Conservation (phyloP, 1,139 yeast genomes). For the Williopsis jadinii region DNA sequence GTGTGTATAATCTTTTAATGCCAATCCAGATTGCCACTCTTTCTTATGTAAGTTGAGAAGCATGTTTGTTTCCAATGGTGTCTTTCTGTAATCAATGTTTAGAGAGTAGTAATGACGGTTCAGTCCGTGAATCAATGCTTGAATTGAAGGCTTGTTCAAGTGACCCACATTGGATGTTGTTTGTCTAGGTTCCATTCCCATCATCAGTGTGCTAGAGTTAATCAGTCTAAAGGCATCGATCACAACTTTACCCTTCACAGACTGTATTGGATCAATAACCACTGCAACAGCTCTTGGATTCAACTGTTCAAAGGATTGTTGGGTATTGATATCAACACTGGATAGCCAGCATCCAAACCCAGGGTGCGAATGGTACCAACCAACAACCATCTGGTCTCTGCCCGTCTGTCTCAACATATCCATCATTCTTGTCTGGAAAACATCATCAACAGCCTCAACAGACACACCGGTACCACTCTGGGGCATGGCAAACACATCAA, state of each 20-base stretch:
- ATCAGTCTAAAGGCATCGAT: conserved; percentile 97
- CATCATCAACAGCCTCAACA: conserved; percentile 99
- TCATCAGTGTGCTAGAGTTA: conserved; percentile 80
- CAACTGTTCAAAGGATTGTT: conserved; percentile 93
- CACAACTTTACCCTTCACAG: conserved; percentile 97
- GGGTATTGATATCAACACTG: conserved; percentile 95
- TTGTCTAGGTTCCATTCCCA: conserved; percentile 98
- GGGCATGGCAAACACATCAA: conserved; percentile 99
- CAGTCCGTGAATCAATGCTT: conserved; percentile 93
- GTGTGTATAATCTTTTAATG: conserved; percentile 67
- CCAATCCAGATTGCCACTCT: conserved; percentile 93
- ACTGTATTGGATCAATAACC: conserved; percentile 95
- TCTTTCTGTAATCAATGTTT: conserved; percentile 90
- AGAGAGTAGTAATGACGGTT: conserved; percentile 96
- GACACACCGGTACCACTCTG: conserved; percentile 98
- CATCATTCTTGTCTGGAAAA: conserved; percentile 98
- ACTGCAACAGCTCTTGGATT: conserved; percentile 96
- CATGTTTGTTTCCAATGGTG: conserved; percentile 91
- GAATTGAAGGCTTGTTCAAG: conserved; percentile 95
- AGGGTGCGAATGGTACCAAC: conserved; percentile 99
- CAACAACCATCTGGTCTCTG: conserved; percentile 96
- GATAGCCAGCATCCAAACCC: conserved; percentile 99
- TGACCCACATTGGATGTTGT: conserved; percentile 95
- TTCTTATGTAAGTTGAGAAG: conserved; percentile 88
- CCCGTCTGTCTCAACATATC: conserved; percentile 99